Base-by-base conservation (phyloP, 192 early-diverging fungal genomes). In the Allomyces arbusculus region DNA sequence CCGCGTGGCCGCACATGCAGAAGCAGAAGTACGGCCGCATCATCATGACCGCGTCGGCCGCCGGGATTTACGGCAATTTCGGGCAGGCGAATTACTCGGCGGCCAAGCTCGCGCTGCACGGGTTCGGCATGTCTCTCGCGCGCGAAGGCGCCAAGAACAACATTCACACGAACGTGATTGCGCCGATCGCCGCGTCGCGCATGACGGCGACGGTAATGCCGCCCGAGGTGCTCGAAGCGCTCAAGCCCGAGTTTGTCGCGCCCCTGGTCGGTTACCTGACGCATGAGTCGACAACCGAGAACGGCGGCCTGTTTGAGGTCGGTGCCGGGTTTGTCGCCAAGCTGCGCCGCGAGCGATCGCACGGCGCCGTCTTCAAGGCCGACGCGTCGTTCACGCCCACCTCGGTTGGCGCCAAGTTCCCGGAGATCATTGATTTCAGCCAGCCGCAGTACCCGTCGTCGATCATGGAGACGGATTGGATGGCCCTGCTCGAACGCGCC, bases 11-110 rank as follows among this genome's bases (percentile, higher is more conserved):
- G 40, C 78, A 90, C 69, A 91, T 99, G 83, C 84, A 85, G 66
- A 91, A 95, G 80, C 94, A 97, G 71, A 92, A 94, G 71, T 99
- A 78, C 66, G 95, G 95, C 61, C 82, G 91, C 67, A 85, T 85
- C 58, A 86, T 94, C 71, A 92, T 89, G 81, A 90, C 89, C 68
- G 87, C 95, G 16, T 96, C 94, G 62, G 94, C 94, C 62, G 92
- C 96, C 62, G 96, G 96, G 66, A 87, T 99, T 65, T 99, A 99
- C 74, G 96, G 96, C 66, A 99, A 97, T 83, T 97, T 95, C 83
- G 96, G 96, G 61, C 85, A 89, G 73, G 84, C 72, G 61, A 79
- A 74, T 70, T 78, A 77, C 64, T 73, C 65, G 45, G 75, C 80
- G 74, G 96, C 96, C 64, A 99, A 97, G 75, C 83, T 95, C 70